Evolutionary conservation across 176 grass and related monocot genomes (phyloP), one percentile per base, ranked within the genome.

Genomic region (Juncus effusus): DNA sequence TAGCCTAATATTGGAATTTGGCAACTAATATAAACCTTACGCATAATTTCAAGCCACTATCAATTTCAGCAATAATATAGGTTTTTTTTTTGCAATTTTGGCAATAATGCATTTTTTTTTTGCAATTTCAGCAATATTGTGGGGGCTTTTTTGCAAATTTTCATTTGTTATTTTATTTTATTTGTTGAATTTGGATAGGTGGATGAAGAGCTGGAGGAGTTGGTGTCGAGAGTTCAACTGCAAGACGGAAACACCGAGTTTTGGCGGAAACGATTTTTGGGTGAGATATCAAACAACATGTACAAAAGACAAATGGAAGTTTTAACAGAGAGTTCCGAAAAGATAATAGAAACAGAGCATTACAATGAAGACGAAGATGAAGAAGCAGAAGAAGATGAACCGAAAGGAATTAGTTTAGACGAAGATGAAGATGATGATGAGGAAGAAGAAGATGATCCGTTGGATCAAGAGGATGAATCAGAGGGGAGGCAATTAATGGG

Each of bases 221-320:
- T 91, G 61, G 88, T 96, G 55, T 86, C 87, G 77, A 79, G 93
- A 62, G 88, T 96, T 70, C 88, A 96, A 44, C 84, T 79, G 64
- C 63, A 96, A 86, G 93, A 96, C 65, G 93, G 93, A 67, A 88
- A 96, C 65, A 96, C 93, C 13, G 93, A 96, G 38, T 96, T 85
- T 45, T 96, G 93, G 93, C 91, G 81, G 76, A 72, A 79, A 3
- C 87, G 93, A 75, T 96, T 96, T 61, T 75, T 96, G 68, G 93
- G 93, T 63, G 87, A 96, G 85, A 91, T 76, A 63, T 72, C 70
- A 67, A 88, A 83, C 47, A 61, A 79, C 70, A 28, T 28, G 19
- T 73, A 69, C 64, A 70, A 54, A 56, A 59, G 82, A 76, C 37
- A 62, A 83, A 44, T 61, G 74, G 67, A 28, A 28, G 19, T 28